Percentiles rank a stretch among this genome's conserved stretches.
These are phyloP conservation scores for Boletus tylopilopsis DNA, from an alignment of 768 basidiomycete genomes.

Conservation along the genomic window DNA sequence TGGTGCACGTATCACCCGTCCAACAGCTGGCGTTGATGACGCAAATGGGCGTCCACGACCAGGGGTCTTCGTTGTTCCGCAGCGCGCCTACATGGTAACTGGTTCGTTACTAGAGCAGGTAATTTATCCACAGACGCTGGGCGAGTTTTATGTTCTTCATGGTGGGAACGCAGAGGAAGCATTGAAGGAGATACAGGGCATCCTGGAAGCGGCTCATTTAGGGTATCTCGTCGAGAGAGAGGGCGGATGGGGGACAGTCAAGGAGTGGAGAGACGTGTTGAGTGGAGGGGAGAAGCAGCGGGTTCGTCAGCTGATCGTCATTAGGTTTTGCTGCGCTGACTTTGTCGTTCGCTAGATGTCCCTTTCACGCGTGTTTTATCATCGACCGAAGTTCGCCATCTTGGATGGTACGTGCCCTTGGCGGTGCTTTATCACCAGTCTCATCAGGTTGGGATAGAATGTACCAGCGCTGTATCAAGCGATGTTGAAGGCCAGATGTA, in stretches of 20 bases:
- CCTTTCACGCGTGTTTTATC: conserved; percentile 91
- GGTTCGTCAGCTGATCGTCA: conserved; percentile 32
- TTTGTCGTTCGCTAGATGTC: conserved; percentile 55
- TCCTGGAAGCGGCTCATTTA: conserved; percentile 78
- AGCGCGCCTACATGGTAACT: conserved; percentile 87
- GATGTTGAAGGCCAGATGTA: conserved; percentile 98
- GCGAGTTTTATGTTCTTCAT: conserved; percentile 69
- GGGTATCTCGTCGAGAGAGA: conserved; percentile 83
- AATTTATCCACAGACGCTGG: conserved; percentile 72
- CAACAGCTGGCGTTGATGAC: conserved; percentile 20
- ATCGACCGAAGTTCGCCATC: conserved; percentile 76
- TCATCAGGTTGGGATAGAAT: conserved; percentile 49
- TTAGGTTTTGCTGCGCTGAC: neutral
- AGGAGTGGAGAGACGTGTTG: conserved; percentile 95
- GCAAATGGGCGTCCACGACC: conserved; percentile 32
- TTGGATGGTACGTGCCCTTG: conserved; percentile 63
- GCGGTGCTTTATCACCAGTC: neutral
- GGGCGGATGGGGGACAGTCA: conserved; percentile 84
- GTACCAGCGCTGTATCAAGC: conserved; percentile 92
- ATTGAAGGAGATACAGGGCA: conserved; percentile 65
- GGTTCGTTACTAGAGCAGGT: conserved; percentile 90
- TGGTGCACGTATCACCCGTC: conserved; percentile 33
- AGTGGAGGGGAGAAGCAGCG: conserved; percentile 97
- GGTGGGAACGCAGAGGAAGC: conserved; percentile 45
- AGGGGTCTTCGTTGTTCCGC: conserved; percentile 84